These are phyloP conservation scores for Trichoderma asperelloides DNA, from an alignment of 495 filamentous ascomycete genomes.

Conservation along the genomic window DNA sequence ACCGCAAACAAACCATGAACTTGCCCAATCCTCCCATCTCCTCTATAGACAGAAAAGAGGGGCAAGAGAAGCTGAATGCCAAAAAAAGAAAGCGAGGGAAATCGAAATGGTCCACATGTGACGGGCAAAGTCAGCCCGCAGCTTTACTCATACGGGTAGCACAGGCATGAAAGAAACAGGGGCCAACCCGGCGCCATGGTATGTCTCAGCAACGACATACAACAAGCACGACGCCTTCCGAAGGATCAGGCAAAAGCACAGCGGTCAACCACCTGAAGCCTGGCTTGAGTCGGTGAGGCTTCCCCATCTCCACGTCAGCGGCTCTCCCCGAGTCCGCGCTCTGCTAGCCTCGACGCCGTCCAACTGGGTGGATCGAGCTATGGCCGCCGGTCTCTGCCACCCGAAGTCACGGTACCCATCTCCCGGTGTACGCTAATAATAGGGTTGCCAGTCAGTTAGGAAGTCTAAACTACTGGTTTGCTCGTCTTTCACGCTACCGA, in stretches of 20 bases:
- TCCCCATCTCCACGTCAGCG: background rate
- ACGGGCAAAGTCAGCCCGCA: background rate
- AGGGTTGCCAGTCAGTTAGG: too few species aligned
- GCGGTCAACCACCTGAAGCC: background rate
- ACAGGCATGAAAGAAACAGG: background rate
- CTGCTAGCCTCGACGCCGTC: background rate
- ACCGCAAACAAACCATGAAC: background rate
- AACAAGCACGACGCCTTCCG: background rate
- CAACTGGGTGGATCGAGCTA: background rate
- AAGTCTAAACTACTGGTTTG: too few species aligned
- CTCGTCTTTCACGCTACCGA: background rate
- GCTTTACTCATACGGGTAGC: too few species aligned
- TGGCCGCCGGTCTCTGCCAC: background rate
- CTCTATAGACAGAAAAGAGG: too few species aligned
- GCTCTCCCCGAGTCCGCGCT: slow-evolving; percentile 1
- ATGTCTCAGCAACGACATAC: background rate
- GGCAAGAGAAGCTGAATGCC: too few species aligned
- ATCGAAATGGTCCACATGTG: background rate
- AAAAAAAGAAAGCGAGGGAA: background rate
- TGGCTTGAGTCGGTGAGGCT: background rate
- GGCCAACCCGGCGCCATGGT: background rate
- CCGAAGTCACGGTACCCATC: slow-evolving; percentile 6
- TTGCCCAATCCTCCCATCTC: background rate
- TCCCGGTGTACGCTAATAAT: background rate
- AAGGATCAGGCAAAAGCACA: background rate